Evolutionary conservation across 306 rosid species (phyloP).

Genomic region (Ammopiptanthus mongolicus): DNA sequence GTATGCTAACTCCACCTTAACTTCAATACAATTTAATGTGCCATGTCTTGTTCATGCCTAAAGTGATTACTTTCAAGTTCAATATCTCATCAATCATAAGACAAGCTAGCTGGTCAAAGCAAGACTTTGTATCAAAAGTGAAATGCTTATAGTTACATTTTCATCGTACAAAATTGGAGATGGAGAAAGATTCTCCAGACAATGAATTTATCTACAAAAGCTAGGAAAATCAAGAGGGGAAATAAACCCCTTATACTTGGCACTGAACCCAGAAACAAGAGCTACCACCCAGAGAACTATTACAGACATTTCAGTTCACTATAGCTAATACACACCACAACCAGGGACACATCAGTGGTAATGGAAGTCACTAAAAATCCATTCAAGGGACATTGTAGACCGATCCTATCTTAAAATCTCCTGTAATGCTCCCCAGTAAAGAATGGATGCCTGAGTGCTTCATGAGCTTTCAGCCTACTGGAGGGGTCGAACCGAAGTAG

Average conservation of each 20-base stretch:
- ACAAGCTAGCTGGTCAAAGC: not conserved
- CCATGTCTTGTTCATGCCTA: not conserved
- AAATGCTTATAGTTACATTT: constrained; percentile 15
- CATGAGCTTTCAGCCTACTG: constrained; percentile 45
- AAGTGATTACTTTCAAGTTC: not conserved
- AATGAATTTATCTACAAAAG: constrained; percentile 30
- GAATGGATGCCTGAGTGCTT: constrained; percentile 74
- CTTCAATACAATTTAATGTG: too few relatives aligned
- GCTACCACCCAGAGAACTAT: not conserved
- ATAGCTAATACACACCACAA: constrained; percentile 1
- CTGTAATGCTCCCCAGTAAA: constrained; percentile 43
- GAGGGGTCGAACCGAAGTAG: constrained; percentile 61
- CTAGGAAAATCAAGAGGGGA: not conserved
- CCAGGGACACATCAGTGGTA: not conserved
- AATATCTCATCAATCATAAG: not conserved
- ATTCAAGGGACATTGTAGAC: not conserved
- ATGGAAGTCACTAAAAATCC: not conserved
- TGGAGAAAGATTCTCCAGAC: constrained; percentile 30
- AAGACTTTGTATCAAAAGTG: not conserved
- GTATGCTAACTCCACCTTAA: not conserved
- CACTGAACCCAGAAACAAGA: not conserved
- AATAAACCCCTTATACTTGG: not conserved
- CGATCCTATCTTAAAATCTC: constrained; percentile 30
- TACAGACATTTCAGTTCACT: not conserved
- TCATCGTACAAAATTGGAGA: constrained; percentile 28